These are phyloP conservation scores for Candida koratica DNA, from an alignment of 805 yeast species.

Conservation along the genomic window DNA sequence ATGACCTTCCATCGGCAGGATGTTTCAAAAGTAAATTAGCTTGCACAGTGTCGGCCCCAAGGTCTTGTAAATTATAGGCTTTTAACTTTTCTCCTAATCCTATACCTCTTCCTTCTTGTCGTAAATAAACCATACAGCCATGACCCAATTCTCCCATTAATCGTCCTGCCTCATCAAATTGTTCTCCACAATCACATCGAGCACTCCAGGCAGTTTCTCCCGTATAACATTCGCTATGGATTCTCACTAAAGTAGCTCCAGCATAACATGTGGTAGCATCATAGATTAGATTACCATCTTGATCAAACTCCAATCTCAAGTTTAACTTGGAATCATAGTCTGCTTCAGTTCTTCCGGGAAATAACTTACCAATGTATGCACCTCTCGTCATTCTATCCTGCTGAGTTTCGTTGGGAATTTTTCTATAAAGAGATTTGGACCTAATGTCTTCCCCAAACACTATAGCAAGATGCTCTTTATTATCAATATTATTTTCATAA, in stretches of 20 bases:
- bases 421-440: slow-evolving; percentile 64
- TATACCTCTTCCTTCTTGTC: slow-evolving; percentile 98
- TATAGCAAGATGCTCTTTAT: slow-evolving; percentile 93
- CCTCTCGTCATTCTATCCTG: slow-evolving; percentile 97
- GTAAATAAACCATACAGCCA: slow-evolving; percentile 90
- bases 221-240: slow-evolving; percentile 96
- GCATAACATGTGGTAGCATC: slow-evolving; percentile 27
- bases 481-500: slow-evolving; percentile 79
- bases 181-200: slow-evolving; percentile 98
- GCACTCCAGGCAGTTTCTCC: slow-evolving; percentile 99
- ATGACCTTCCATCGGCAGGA: slow-evolving; percentile 97
- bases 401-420: slow-evolving; percentile 70
- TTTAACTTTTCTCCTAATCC: slow-evolving; percentile 97
- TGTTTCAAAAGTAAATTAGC: slow-evolving; percentile 90
- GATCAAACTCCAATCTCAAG: slow-evolving; percentile 28
- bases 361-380: slow-evolving; percentile 85
- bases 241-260: slow-evolving; percentile 68
- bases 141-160: slow-evolving; percentile 82
- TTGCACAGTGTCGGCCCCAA: slow-evolving; percentile 98
- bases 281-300: slow-evolving; percentile 28
- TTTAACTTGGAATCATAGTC: slow-evolving; percentile 46
- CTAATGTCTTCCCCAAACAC: slow-evolving; percentile 93
- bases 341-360: slow-evolving; percentile 78
- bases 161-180: slow-evolving; percentile 95
- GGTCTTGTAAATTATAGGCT: slow-evolving; percentile 93